phyloP scores from a whole-genome alignment of 805 yeast genomes.

The Pichia sporocuriosa region DNA sequence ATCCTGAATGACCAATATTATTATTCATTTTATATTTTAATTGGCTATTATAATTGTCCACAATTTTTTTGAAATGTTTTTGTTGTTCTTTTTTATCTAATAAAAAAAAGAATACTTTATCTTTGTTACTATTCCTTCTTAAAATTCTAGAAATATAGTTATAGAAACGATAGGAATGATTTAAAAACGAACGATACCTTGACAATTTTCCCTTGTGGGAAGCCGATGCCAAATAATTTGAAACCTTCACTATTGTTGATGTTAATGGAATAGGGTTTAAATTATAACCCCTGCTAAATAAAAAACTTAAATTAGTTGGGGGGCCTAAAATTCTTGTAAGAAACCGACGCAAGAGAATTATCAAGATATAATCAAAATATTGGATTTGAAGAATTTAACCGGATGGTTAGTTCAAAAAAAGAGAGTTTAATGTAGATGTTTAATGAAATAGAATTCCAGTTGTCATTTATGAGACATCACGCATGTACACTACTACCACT shows the following conservation, averaged over 20 bases:
- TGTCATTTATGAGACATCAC: too few species aligned
- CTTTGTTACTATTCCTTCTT: slow-evolving; percentile 15
- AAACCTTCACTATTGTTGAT: slow-evolving; percentile 3
- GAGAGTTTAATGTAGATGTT: too few species aligned
- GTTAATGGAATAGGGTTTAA: too few species aligned
- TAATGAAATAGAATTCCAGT: too few species aligned
- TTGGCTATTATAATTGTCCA: slow-evolving; percentile 1
- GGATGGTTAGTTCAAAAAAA: too few species aligned
- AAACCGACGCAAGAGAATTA: too few species aligned
- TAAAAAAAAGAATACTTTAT: slow-evolving; percentile 25
- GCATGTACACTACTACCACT: too few species aligned
- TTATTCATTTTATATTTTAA: background rate
- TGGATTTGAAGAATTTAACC: too few species aligned
- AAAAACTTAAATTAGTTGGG: background rate
- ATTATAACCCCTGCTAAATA: too few species aligned
- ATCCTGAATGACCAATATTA: background rate
- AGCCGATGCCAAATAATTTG: background rate
- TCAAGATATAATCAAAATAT: too few species aligned
- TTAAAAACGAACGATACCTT: slow-evolving; percentile 4
- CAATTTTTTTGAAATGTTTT: slow-evolving; percentile 12
- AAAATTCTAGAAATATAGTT: slow-evolving; percentile 1
- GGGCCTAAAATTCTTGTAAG: too few species aligned
- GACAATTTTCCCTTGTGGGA: slow-evolving; percentile 8
- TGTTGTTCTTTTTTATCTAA: slow-evolving; percentile 18
- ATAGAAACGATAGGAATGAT: background rate